Base-by-base conservation (phyloP, 345 rosid species). In the Hibiscus trionum region DNA sequence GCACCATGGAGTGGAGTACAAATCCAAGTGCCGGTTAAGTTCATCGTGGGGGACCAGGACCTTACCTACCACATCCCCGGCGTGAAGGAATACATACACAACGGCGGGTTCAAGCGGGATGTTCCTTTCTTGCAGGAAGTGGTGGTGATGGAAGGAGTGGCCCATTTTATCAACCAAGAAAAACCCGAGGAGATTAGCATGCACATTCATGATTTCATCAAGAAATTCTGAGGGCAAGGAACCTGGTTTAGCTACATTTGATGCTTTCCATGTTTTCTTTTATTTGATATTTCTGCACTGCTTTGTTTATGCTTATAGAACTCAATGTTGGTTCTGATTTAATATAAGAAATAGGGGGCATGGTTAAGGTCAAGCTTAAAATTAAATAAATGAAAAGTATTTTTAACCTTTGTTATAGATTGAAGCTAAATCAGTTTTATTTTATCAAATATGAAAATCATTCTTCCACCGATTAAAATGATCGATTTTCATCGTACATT, bases 201-300 rank as follows among this genome's bases (percentile, higher is more conserved):
- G 2, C 93, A 91, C 78, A 88, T 93, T 72, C 70, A 86, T 53
- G 79, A 82, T 66, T 93, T 87, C 86, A 80, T 93, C 73, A 87
- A 84, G 78, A 85, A 88, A 75, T 88, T 88, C 83, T 76, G 56
- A 21, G 81, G 24, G 27, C 26, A 35, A 62, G 33, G 46, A 5
- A 1, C 8, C 19, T 10, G 9, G 3, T 37, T 35, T n/a, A 10
- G 6, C 49, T 62, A 12, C 35, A 35, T n/a, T 35, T 37, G 26
- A 62, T n/a, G 67, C 8, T 62, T 37, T 62, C 27, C 46, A 0
- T 35, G 67, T 31, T 29, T 31, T 31, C 42, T 37, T 37, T 37
- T 7, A 7, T 37, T 7, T 37, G 1, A 7, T 31, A 15, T 31
- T 15, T 8, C 8, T 27, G 64, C 64, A 12, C 8, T 59, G 62